phyloP scores from a whole-genome alignment of 2,329 filamentous ascomycete genomes.

The Phaeosphaeriaceae sp. region DNA sequence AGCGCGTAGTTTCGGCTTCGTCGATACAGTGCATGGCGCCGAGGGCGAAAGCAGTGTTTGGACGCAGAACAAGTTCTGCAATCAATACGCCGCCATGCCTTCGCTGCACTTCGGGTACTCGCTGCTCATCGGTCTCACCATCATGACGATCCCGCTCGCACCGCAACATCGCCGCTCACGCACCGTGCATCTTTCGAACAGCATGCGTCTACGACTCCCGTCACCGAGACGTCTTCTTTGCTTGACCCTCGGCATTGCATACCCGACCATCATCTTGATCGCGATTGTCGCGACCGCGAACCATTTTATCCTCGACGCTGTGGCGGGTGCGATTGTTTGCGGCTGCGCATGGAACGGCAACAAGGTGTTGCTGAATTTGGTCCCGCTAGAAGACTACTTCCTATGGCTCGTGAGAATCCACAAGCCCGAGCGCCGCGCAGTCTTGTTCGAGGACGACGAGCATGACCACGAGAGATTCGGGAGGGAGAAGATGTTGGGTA shows the following conservation, averaged over 20 bases:
- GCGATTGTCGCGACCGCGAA: slow-evolving; percentile 77
- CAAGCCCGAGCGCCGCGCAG: slow-evolving; percentile 59
- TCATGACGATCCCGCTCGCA: slow-evolving; percentile 69
- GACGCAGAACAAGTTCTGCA: slow-evolving; percentile 76
- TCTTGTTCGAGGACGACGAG: slow-evolving; percentile 26
- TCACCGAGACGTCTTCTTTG: slow-evolving; percentile 61
- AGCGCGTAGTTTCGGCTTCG: slow-evolving; percentile 66
- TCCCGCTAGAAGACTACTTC: slow-evolving; percentile 73
- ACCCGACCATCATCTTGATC: slow-evolving; percentile 69
- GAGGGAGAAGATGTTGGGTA: slow-evolving; percentile 14
- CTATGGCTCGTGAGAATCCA: slow-evolving; percentile 68
- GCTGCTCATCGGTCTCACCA: slow-evolving; percentile 73
- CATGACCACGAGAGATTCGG: slow-evolving; percentile 21
- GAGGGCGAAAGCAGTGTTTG: slow-evolving; percentile 71
- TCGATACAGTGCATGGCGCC: slow-evolving; percentile 65
- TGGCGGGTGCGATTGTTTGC: slow-evolving; percentile 72
- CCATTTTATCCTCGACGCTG: slow-evolving; percentile 74
- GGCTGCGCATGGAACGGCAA: slow-evolving; percentile 67
- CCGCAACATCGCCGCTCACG: slow-evolving; percentile 59
- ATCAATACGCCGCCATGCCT: slow-evolving; percentile 81
- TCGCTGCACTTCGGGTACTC: slow-evolving; percentile 79
- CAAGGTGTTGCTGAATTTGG: slow-evolving; percentile 65
- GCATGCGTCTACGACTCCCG: slow-evolving; percentile 50
- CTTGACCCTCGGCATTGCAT: slow-evolving; percentile 63
- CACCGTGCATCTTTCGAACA: slow-evolving; percentile 27